Conservation (phyloP, 1,284 basidiomycete species). For the Golubevia sp. region DNA sequence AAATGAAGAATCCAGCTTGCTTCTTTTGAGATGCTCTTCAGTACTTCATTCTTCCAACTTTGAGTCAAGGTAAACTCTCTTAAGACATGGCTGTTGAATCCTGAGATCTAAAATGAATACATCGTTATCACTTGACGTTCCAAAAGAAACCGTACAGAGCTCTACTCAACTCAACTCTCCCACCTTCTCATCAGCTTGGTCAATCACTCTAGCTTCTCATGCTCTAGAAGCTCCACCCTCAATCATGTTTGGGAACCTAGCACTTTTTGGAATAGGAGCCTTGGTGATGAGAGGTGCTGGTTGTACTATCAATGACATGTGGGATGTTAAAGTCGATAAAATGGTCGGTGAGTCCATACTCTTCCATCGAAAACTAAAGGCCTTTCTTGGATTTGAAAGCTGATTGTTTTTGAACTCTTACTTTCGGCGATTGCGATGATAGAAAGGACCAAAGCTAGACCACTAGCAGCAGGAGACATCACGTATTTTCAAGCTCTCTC, state of each 20-base stretch:
- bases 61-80: no score
- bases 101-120: no score
- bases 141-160: constrained; percentile 1
- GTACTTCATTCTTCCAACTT: no score
- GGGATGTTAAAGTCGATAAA: constrained; percentile 89
- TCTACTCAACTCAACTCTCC: constrained; percentile 4
- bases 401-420: background rate
- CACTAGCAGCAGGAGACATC: constrained; percentile 81
- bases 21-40: no score
- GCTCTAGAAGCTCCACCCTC: constrained; percentile 27
- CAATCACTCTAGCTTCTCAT: constrained; percentile 53
- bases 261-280: constrained; percentile 86
- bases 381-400: background rate
- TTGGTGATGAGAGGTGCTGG: constrained; percentile 96
- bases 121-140: background rate
- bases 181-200: constrained; percentile 62
- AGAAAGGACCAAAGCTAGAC: constrained; percentile 72
- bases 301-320: constrained; percentile 99
- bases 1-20: no score
- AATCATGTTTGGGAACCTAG: constrained; percentile 61
- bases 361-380: constrained; percentile 42
- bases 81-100: no score
- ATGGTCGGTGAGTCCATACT: constrained; percentile 75
- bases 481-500: constrained; percentile 75
- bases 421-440: no score